These are phyloP conservation scores for Extremus antarcticus DNA, from an alignment of 495 filamentous ascomycete species.

Conservation along the genomic window DNA sequence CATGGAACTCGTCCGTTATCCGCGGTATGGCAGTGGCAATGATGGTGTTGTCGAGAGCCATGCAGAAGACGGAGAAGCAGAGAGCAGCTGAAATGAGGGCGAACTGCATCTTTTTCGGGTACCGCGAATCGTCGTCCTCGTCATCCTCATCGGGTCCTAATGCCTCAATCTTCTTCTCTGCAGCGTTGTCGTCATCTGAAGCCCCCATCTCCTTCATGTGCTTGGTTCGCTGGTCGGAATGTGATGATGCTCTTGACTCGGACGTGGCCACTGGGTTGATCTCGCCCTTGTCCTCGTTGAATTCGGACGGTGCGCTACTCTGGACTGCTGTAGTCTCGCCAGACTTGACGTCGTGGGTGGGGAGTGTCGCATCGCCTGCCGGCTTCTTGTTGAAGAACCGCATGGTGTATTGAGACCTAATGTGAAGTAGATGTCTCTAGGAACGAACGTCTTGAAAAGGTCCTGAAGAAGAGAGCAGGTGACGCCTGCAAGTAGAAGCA, in stretches of 20 bases:
- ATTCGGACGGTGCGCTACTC: slow-evolving; percentile 7
- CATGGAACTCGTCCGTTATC: slow-evolving; percentile 70
- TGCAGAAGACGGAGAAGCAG: slow-evolving; percentile 52
- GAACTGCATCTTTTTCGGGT: slow-evolving; percentile 35
- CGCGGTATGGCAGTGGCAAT: slow-evolving; percentile 76
- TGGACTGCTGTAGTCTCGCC: slow-evolving; percentile 10
- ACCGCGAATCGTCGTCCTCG: slow-evolving; percentile 13
- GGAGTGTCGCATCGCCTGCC: not conserved
- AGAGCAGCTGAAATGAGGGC: slow-evolving; percentile 48
- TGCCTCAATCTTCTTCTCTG: slow-evolving; percentile 6
- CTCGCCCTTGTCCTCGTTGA: slow-evolving; percentile 9
- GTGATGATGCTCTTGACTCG: slow-evolving; percentile 1
- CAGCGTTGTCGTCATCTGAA: not conserved
- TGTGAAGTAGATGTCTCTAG: no score
- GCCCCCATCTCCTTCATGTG: not conserved
- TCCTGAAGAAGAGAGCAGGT: not conserved
- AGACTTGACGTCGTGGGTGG: not conserved
- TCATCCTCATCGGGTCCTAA: slow-evolving; percentile 6
- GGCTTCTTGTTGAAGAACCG: slow-evolving; percentile 16
- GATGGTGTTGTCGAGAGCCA: slow-evolving; percentile 65
- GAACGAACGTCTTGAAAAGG: no score
- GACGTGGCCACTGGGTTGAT: not conserved
- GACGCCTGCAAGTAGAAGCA: not conserved
- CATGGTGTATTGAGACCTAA: slow-evolving; percentile 9
- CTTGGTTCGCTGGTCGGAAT: not conserved